Base-by-base conservation (phyloP, 148 eudicot species). In the Fagopyrum esculentum region DNA sequence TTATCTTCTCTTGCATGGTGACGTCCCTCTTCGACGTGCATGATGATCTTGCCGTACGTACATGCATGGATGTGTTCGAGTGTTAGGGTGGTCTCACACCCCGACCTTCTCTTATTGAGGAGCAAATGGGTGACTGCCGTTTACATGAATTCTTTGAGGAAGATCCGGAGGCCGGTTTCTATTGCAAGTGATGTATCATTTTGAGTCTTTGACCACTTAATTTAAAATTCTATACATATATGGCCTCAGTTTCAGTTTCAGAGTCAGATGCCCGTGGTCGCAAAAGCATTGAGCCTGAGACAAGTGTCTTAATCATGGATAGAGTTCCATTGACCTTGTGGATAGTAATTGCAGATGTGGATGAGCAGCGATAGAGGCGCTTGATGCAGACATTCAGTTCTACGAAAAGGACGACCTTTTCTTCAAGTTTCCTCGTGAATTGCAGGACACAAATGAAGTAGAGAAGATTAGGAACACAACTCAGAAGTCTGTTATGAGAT, bases 271-370 rank as follows among this genome's bases (percentile, higher is more conserved):
- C 30, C 6, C 17, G 64, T 19, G 6, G 64, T 17, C 64, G 29
- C 3, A 93, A 93, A 69, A 85, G 83, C 75, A 78, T 90, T 54
- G 96, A 92, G 26, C 93, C 92, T 2, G 92, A 89, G 81, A 87
- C 89, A 60, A 87, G 83, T 50, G 87, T 90, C 11, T 71, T 93
- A 81, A 80, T 93, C 48, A 90, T 90, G 90, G 98, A 57, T 96
- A 91, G 6, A 96, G 98, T 48, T 93, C 98, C 55, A 93, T 93
- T 43, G 98, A 96, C 63, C 89, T 93, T 43, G 96, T 93, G 81
- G 81, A 77, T 89, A n/a, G 89, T 90, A 56, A 73, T 90, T 44
- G 98, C 87, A 74, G 98, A 90, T 75, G 64, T 19, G 64, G 64
- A 57, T 57, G 64, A 17, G 64, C 3, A 8, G 19, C 64, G 10